Percentiles rank a stretch among this genome's conserved stretches.
These are phyloP conservation scores for Solanum dulcamara DNA, from an alignment of 257 asterid species.

Conservation along the genomic window DNA sequence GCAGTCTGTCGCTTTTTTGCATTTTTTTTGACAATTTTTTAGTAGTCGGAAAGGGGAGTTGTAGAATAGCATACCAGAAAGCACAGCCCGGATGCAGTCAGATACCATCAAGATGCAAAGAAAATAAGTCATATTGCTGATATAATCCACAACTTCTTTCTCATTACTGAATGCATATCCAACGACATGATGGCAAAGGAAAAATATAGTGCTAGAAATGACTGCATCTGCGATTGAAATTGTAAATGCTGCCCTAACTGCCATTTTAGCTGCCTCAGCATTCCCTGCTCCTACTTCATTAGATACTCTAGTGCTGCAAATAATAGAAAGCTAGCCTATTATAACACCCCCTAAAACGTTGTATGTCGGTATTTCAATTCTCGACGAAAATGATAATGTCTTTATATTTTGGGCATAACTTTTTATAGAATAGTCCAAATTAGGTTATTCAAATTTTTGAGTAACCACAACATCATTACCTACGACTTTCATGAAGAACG, in stretches of 20 bases:
- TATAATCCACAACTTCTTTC: slow-evolving; percentile 13
- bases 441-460: no score
- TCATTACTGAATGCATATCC: slow-evolving; percentile 16
- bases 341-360: no score
- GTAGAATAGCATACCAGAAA: slow-evolving; percentile 2
- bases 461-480: no score
- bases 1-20: no score
- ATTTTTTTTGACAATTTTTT: no score
- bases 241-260: not conserved
- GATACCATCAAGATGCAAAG: slow-evolving; percentile 6
- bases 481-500: no score
- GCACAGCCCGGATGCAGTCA: slow-evolving; percentile 8
- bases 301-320: slow-evolving; percentile 12
- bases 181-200: not conserved
- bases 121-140: slow-evolving; percentile 2
- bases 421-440: no score
- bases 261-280: not conserved
- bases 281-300: slow-evolving; percentile 15
- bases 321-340: no score
- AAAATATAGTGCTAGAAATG: not conserved
- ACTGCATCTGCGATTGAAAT: not conserved
- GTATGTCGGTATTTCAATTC: no score
- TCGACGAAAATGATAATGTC: no score
- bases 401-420: no score
- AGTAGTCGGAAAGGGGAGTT: no score